Evolutionary conservation across 495 filamentous ascomycete genomes (phyloP), one percentile per base, ranked within the genome.

Genomic region (Aspergillus steynii): DNA sequence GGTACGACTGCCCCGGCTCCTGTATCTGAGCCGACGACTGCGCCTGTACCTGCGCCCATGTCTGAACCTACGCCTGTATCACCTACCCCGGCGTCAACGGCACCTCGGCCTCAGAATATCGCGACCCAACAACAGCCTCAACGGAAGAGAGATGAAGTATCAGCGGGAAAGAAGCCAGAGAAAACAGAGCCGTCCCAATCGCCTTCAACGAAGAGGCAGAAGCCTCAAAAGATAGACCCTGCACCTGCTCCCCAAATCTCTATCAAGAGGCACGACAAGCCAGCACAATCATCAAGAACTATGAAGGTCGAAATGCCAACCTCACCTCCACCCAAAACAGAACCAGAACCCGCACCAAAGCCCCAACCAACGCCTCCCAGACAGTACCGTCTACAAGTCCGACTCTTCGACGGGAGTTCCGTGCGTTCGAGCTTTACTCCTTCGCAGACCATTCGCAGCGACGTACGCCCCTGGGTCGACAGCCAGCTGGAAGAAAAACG

Each of bases 401-500:
- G 94, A 1, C 78, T 97, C 0, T 89, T 96, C 47, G 92, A 97
- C 68, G 94, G 94, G 12, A 85, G 85, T 32, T 91, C 85, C 14
- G 83, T 97, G 52, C 86, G 91, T 32, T 79, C 78, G 29, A 86
- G 82, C 26, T 97, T 98, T 70, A 74, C 82, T 0, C 82, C 85
- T 50, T 77, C 76, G 1, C 78, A 84, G 10, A 90, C 84, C 14
- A 81, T 97, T n/a, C 70, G 76, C 10, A 75, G 67, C 5, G 84
- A 90, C 46, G 90, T 98, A 2, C 83, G 94, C 3, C 65, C 80
- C 4, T 97, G 91, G 91, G 79, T 98, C 10, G 90, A 95, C 56
- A 62, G 71, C 37, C 70, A 81, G 45, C 69, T 78, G 29, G 75
- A 79, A 45, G 77, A 83, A 71, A 70, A 72, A 63, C 74, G 78